Evolutionary conservation across 805 yeast genomes (phyloP), one percentile per base, ranked within the genome.

Genomic region (Priceomyces castillae): DNA sequence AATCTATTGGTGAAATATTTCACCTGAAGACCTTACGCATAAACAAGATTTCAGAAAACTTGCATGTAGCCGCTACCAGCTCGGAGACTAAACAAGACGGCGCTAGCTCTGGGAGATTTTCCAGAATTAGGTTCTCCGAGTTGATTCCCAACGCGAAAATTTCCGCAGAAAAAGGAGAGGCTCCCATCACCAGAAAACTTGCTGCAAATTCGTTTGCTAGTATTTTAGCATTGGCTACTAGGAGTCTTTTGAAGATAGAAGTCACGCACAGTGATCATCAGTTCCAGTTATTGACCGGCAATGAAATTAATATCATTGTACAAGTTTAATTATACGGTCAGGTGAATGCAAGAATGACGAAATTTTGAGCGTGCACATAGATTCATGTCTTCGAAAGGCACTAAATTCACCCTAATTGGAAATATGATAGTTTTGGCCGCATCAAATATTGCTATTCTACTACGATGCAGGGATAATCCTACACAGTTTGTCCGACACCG

Each of bases 181-280:
- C 15, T 7, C 40, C 56, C 2, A 54, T 62, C 7, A 42, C 47
- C 12, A 45, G 56, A 42, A 49, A 48, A 23, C 47, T 61, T 23
- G 69, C 62, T 6, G 61, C 61, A 12, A 61, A 52, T 33, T 54
- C 68, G 9, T 61, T 66, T 41, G 42, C 59, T 0, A 57, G 62
- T 39, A 33, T 64, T 2, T 47, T 65, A 14, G 50, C 58, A 16
- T 48, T 66, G 16, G 64, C 65, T 0, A 50, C 58, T 3, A 47
- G 45, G n/a, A 45, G 49, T 36, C 34, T 45, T 30, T 43, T 57
- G 11, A 42, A 34, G 1, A 39, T 50, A 15, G 41, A 40, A 26
- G 26, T 18, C 14, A 16, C n/a, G 34, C 35, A 41, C 12, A 39
- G 22, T 15, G 30, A 26, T 15, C 31, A 35, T 12, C 30, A 36